Evolutionary conservation across 306 rosid species (phyloP).

Genomic region (Oxytropis ochrocephala): DNA sequence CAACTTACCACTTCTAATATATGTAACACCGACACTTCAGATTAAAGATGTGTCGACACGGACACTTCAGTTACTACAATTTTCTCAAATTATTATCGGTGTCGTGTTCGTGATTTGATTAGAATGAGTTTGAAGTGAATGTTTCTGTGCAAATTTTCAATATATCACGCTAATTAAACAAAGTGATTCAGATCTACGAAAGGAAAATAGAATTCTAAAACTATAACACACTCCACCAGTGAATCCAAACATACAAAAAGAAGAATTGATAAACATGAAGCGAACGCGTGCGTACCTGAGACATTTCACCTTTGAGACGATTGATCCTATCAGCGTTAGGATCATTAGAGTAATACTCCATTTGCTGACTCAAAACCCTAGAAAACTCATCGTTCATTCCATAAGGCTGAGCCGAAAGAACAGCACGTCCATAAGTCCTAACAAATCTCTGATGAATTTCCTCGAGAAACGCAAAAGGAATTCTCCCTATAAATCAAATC

Average conservation of each 20-base stretch:
- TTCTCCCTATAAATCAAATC: constrained; percentile 50
- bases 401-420: constrained; percentile 76
- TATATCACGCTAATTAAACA: neutral
- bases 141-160: too few relatives aligned
- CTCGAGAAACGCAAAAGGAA: constrained; percentile 89
- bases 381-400: constrained; percentile 95
- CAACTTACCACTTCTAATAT: neutral
- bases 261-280: neutral
- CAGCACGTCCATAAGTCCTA: constrained; percentile 84
- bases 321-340: constrained; percentile 97
- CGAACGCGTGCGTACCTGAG: constrained; percentile 62
- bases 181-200: neutral
- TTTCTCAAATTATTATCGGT: too few relatives aligned
- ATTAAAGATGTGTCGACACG: too few relatives aligned
- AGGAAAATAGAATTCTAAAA: neutral
- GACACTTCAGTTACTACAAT: too few relatives aligned
- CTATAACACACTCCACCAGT: neutral
- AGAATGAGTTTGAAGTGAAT: neutral
- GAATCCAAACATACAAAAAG: neutral
- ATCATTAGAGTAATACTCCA: constrained; percentile 81
- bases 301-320: constrained; percentile 96
- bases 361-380: constrained; percentile 86
- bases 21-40: too few relatives aligned
- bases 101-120: neutral
- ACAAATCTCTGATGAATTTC: constrained; percentile 92